Evolutionary conservation across 2,329 filamentous ascomycete species (phyloP), one percentile per base, ranked within the genome.

Genomic region (Penicillium sp.): DNA sequence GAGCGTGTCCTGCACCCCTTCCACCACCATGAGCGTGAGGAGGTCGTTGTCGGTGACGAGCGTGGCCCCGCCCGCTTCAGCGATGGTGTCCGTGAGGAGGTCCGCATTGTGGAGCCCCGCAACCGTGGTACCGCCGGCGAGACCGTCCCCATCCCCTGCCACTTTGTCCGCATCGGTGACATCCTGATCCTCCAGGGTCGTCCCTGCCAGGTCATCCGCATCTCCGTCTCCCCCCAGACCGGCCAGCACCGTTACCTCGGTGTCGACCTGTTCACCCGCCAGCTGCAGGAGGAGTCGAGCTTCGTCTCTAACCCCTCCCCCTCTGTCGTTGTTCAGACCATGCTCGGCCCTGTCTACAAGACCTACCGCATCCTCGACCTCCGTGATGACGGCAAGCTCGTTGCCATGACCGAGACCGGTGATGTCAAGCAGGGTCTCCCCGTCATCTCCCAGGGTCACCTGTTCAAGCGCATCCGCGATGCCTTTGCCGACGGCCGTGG

Each of bases 191-290:
- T 99, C 72, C 95, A 99, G 88, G 94, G 94, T 81, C 94, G 95
- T 74, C 93, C 95, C 76, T 98, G 93, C 91, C 95, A 99, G 88
- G 94, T 99, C 81, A 99, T 99, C 86, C 94, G 94, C 80, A 97
- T 99, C 89, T 97, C 93, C 72, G 97, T 93, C 83, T 98, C 94
- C 61, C 87, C 92, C 72, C 94, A 96, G 85, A 99, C 95, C 66
- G 95, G 95, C 81, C 95, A 99, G 88, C 94, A 99, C 90, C 92
- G 95, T 80, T 99, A 98, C 88, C 91, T 99, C 68, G 95, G 95
- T 88, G 95, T 99, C 72, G 95, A 99, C 83, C 91, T 99, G 77
- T 99, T 99, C 92, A 97, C 93, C 87, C 96, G 97, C 88, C 92
- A 98, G 86, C 88, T 99, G 70, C 93, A 98, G 78, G 95, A 99